Conservation (phyloP, 192 early-diverging fungal genomes). For the Coemansia sp. region DNA sequence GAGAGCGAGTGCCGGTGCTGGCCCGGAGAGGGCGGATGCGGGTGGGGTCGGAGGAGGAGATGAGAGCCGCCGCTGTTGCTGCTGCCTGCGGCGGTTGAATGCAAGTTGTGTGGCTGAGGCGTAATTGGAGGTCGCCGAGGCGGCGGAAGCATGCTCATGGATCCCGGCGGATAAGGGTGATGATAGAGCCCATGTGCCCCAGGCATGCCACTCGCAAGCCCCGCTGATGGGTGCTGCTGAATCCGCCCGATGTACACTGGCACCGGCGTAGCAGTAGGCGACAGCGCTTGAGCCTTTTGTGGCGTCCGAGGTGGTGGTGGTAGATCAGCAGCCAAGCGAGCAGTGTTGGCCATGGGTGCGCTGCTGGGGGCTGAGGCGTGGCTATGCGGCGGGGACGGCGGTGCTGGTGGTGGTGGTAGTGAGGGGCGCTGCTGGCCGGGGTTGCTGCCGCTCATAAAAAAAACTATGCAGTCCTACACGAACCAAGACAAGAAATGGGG, state of each 20-base stretch:
- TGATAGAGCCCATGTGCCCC: neutral
- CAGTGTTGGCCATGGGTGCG: neutral
- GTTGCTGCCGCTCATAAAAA: slow-evolving; percentile 14
- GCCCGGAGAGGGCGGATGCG: neutral
- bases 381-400: neutral
- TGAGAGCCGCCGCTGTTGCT: neutral
- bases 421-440: neutral
- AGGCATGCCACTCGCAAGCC: neutral
- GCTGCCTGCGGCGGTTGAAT: neutral
- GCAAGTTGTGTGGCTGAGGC: neutral
- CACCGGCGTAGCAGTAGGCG: neutral
- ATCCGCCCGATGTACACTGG: neutral
- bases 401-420: neutral
- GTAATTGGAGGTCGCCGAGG: slow-evolving; percentile 3
- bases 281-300: neutral
- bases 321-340: slow-evolving; percentile 1
- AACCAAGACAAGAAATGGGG: neutral
- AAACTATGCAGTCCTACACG: neutral
- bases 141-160: neutral
- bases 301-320: neutral
- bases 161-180: neutral
- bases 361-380: neutral
- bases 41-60: neutral
- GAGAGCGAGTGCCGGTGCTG: slow-evolving; percentile 14
- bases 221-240: slow-evolving; percentile 7